phyloP scores from a whole-genome alignment of 2,329 filamentous ascomycete genomes.

The Hypoxylon sp. region DNA sequence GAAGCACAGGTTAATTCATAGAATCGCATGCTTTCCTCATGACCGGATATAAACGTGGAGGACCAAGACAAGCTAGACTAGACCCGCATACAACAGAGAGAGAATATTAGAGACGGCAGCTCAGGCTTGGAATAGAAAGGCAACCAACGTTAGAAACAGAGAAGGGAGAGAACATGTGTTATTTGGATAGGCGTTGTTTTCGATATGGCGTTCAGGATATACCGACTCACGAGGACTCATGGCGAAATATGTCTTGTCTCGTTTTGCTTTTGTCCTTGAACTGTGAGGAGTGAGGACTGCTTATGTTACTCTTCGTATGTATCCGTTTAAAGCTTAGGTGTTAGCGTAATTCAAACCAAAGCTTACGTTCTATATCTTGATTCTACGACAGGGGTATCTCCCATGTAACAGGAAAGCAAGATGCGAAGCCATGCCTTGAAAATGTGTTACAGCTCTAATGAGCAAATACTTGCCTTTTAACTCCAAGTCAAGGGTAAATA shows the following conservation, averaged over 20 bases:
- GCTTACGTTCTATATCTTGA: neutral
- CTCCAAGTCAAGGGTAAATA: neutral
- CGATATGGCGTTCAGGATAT: constrained; percentile 26
- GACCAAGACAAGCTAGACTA: constrained; percentile 15
- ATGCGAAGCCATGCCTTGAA: neutral
- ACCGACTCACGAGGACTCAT: constrained; percentile 9
- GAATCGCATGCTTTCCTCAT: constrained; percentile 7
- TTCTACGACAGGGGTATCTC: neutral
- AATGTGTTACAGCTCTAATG: neutral
- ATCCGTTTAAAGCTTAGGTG: constrained; percentile 13
- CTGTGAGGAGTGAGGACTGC: neutral
- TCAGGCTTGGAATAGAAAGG: constrained; percentile 41
- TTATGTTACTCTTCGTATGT: constrained; percentile 19
- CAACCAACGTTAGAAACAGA: neutral
- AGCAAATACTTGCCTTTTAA: neutral
- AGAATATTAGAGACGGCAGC: constrained; percentile 45
- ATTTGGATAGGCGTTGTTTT: constrained; percentile 10
- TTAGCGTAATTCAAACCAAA: neutral
- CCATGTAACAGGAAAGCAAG: neutral
- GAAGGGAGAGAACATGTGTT: neutral
- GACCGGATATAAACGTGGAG: neutral
- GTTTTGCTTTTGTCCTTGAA: constrained; percentile 2
- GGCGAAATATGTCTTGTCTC: constrained; percentile 11
- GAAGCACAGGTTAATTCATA: constrained; percentile 43
- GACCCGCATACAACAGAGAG: constrained; percentile 12